phyloP scores from a whole-genome alignment of 2,329 filamentous ascomycete species.

The Botryotinia narcissicola region DNA sequence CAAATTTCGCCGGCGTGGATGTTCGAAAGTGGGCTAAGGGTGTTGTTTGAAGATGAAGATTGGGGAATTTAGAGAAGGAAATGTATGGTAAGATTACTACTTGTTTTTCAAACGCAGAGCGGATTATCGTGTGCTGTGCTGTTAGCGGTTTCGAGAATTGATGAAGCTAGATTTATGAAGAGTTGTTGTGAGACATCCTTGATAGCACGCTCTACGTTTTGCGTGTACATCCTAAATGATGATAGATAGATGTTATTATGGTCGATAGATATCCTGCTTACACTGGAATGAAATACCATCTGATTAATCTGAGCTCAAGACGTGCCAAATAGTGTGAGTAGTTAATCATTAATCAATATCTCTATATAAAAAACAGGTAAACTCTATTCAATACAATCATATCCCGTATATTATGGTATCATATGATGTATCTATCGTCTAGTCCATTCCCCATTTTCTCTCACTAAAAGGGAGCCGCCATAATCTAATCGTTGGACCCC shows the following conservation, averaged over 20 bases:
- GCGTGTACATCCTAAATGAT: too few relatives aligned
- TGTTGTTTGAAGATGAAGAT: neutral
- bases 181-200: neutral
- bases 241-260: neutral
- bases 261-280: neutral
- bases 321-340: neutral
- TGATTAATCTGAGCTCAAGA: neutral
- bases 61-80: too few relatives aligned
- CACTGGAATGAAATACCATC: neutral
- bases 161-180: neutral
- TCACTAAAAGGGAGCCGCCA: neutral
- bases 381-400: neutral
- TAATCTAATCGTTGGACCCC: too few relatives aligned
- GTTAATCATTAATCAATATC: neutral
- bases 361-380: neutral
- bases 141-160: neutral
- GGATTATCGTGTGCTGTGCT: too few relatives aligned
- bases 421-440: neutral
- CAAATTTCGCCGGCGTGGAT: conserved; percentile 28
- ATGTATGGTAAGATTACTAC: too few relatives aligned
- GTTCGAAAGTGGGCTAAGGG: conserved; percentile 2
- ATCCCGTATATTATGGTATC: neutral
- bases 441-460: neutral
- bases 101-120: neutral
- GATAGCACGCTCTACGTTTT: neutral